phyloP scores from a whole-genome alignment of 768 basidiomycete species.

The Podaxis sp. region DNA sequence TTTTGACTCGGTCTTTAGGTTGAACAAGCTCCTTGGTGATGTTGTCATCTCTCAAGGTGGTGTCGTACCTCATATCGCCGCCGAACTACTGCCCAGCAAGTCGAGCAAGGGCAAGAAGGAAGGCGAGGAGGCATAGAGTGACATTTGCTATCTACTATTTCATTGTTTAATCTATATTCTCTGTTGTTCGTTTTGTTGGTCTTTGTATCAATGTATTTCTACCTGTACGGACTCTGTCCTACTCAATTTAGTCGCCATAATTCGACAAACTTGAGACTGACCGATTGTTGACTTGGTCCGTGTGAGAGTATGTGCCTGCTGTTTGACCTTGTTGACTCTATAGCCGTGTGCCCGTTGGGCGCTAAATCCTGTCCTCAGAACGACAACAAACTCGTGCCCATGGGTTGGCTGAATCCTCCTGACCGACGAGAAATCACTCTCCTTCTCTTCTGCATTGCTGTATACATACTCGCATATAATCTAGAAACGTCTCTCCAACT shows the following conservation, averaged over 20 bases:
- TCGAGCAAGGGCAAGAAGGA: slow-evolving; percentile 42
- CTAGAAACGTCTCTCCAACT: slow-evolving; percentile 62
- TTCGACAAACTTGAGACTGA: background rate
- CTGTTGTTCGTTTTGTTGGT: slow-evolving; percentile 18
- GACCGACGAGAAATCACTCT: slow-evolving; percentile 74
- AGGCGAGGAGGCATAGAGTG: slow-evolving; percentile 34
- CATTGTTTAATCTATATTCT: slow-evolving; percentile 21
- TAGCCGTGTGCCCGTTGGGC: background rate
- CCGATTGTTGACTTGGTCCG: slow-evolving; percentile 1
- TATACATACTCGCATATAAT: slow-evolving; percentile 75
- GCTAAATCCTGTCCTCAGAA: background rate
- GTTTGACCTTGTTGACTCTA: slow-evolving; percentile 9
- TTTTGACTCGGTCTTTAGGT: slow-evolving; percentile 31
- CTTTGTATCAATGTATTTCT: slow-evolving; percentile 18
- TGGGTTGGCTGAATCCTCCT: slow-evolving; percentile 67
- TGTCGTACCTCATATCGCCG: slow-evolving; percentile 79
- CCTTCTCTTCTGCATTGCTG: slow-evolving; percentile 59
- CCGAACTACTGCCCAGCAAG: slow-evolving; percentile 27
- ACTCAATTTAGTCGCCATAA: slow-evolving; percentile 9
- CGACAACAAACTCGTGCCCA: slow-evolving; percentile 23
- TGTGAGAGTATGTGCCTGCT: background rate
- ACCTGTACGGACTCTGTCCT: slow-evolving; percentile 15
- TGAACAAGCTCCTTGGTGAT: slow-evolving; percentile 70
- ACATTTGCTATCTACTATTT: slow-evolving; percentile 18
- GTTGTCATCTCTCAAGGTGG: slow-evolving; percentile 97